A percentile compares a stretch with the other conserved stretches of the same genome.
Evolutionary conservation across 176 grass and related monocot genomes (phyloP).

Genomic region (Lolium rigidum): DNA sequence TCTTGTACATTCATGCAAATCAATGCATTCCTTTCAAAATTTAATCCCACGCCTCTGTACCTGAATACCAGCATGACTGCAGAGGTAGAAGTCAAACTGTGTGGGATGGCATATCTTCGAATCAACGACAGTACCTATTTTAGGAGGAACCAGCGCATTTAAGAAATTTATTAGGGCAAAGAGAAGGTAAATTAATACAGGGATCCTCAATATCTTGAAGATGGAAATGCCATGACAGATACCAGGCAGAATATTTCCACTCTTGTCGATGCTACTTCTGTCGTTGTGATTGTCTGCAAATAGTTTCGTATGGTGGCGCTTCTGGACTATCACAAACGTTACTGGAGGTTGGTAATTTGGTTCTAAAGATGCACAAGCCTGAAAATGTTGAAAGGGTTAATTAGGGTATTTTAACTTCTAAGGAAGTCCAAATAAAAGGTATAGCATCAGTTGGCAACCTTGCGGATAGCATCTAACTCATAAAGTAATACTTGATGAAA

Average conservation of each 20-base stretch:
- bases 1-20: not conserved
- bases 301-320: slow-evolving; percentile 72
- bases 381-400: slow-evolving; percentile 1
- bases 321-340: slow-evolving; percentile 82
- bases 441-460: slow-evolving; percentile 40
- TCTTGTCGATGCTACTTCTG: slow-evolving; percentile 68
- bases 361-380: slow-evolving; percentile 80
- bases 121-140: slow-evolving; percentile 67
- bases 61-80: slow-evolving; percentile 75
- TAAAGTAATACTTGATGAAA: slow-evolving; percentile 81
- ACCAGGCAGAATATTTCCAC: slow-evolving; percentile 77
- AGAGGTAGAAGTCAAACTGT: slow-evolving; percentile 76
- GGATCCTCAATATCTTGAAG: not conserved
- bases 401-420: not conserved
- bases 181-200: not conserved
- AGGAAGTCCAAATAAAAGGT: not conserved
- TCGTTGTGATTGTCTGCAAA: slow-evolving; percentile 78
- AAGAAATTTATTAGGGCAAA: not conserved
- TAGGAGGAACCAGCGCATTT: not conserved
- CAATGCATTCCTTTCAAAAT: not conserved
- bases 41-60: slow-evolving; percentile 10
- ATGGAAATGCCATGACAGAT: slow-evolving; percentile 9
- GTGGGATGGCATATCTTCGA: slow-evolving; percentile 74
- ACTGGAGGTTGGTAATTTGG: slow-evolving; percentile 79
- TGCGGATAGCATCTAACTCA: slow-evolving; percentile 77